phyloP scores from a whole-genome alignment of 495 filamentous ascomycete genomes.

The Aspergillus hancockii region DNA sequence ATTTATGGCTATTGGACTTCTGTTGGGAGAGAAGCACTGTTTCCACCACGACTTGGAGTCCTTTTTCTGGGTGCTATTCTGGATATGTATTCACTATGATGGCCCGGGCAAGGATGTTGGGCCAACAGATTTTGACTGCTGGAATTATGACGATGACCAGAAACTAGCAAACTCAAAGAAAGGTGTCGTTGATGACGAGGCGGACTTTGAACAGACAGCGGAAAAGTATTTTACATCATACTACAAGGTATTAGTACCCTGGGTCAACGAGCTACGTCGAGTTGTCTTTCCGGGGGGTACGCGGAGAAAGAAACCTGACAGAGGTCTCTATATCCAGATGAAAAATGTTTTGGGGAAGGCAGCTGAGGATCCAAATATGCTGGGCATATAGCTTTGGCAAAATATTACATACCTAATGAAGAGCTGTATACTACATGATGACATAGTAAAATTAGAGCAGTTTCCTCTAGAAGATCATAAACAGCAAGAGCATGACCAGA shows the following conservation, averaged over 20 bases:
- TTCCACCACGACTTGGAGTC: constrained; percentile 46
- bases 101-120: constrained; percentile 12
- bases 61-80: constrained; percentile 56
- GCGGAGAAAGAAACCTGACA: constrained; percentile 27
- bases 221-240: constrained; percentile 30
- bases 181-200: constrained; percentile 28
- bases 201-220: constrained; percentile 24
- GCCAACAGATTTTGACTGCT: constrained; percentile 21
- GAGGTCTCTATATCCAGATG: constrained; percentile 10
- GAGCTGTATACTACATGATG: too few relatives aligned
- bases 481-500: too few relatives aligned
- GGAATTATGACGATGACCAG: constrained; percentile 26
- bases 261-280: constrained; percentile 35
- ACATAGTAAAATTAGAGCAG: too few relatives aligned
- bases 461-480: too few relatives aligned
- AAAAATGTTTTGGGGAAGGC: neutral
- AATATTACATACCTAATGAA: too few relatives aligned
- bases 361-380: too few relatives aligned
- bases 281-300: constrained; percentile 35
- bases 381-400: too few relatives aligned
- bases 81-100: constrained; percentile 46
- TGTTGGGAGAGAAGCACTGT: constrained; percentile 26
- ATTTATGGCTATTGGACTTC: constrained; percentile 35
- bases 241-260: constrained; percentile 34
- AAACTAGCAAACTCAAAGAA: constrained; percentile 24